A percentile compares a stretch with the other conserved stretches of the same genome.
These are phyloP conservation scores for Allantophomopsis lycopodina DNA, from an alignment of 2,329 filamentous ascomycete genomes.

Conservation along the genomic window DNA sequence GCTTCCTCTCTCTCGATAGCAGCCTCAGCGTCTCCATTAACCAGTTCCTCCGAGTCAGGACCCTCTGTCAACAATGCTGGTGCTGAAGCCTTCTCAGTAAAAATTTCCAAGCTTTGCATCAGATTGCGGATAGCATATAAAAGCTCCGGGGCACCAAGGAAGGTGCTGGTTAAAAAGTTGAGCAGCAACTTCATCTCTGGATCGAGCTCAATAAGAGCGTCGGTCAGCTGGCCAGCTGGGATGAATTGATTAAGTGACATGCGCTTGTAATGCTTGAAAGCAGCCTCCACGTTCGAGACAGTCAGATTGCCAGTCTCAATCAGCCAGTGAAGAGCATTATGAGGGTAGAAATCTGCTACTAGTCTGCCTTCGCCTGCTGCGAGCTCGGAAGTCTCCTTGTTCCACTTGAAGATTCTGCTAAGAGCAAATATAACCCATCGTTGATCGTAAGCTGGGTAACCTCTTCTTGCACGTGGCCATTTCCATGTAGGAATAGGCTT, in stretches of 20 bases:
- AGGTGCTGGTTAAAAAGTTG: conserved; percentile 49
- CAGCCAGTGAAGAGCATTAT: conserved; percentile 41
- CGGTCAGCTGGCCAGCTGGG: conserved; percentile 45
- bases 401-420: conserved; percentile 28
- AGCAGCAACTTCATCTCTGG: conserved; percentile 53
- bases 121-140: conserved; percentile 51
- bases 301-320: conserved; percentile 46
- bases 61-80: conserved; percentile 6
- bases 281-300: conserved; percentile 40
- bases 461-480: conserved; percentile 11
- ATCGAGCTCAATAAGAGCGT: conserved; percentile 50
- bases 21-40: conserved; percentile 22
- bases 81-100: conserved; percentile 11
- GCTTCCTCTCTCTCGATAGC: conserved; percentile 39
- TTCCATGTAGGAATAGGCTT: conserved; percentile 29
- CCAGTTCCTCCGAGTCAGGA: conserved; percentile 1
- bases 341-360: conserved; percentile 28
- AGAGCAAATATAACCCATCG: conserved; percentile 46
- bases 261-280: conserved; percentile 34
- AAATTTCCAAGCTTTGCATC: conserved; percentile 55
- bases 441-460: conserved; percentile 37
- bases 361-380: conserved; percentile 11
- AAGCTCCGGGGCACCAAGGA: conserved; percentile 51
- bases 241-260: conserved; percentile 27
- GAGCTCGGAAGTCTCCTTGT: conserved; percentile 3